Percentiles rank a stretch among this genome's conserved stretches.
Evolutionary conservation across 2,329 filamentous ascomycete genomes (phyloP).

Genomic region (Ploettnerulaceae sp.): DNA sequence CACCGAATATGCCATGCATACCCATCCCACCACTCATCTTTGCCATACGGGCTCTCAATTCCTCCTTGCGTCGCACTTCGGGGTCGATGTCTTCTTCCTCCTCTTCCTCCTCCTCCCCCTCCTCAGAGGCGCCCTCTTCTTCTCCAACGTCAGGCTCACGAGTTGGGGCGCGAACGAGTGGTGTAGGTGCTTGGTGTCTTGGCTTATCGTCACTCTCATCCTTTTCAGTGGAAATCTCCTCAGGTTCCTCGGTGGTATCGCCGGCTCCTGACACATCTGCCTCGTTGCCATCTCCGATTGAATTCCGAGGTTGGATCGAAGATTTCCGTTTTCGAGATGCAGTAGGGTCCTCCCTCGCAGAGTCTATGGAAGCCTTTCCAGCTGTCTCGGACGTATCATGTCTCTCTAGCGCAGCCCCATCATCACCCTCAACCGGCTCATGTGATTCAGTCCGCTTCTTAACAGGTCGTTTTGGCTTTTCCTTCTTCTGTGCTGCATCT

Average conservation of each 20-base stretch:
- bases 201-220: constrained; percentile 67
- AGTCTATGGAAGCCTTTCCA: constrained; percentile 48
- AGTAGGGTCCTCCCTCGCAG: constrained; percentile 37
- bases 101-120: constrained; percentile 58
- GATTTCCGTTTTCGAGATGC: constrained; percentile 49
- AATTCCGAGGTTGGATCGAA: constrained; percentile 38
- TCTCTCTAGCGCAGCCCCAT: constrained; percentile 41
- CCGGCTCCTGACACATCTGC: constrained; percentile 61
- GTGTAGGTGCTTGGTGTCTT: constrained; percentile 23
- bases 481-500: constrained; percentile 73
- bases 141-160: constrained; percentile 41
- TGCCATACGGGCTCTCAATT: constrained; percentile 90
- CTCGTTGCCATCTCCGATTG: constrained; percentile 56
- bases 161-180: constrained; percentile 37
- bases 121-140: constrained; percentile 39
- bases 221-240: constrained; percentile 54
- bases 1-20: constrained; percentile 90
- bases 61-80: constrained; percentile 78
- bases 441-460: constrained; percentile 60
- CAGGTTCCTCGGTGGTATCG: constrained; percentile 57
- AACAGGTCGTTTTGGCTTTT: constrained; percentile 74
- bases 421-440: constrained; percentile 35
- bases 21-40: constrained; percentile 98
- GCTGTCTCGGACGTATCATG: constrained; percentile 44
- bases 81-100: constrained; percentile 85